Evolutionary conservation across 2,329 filamentous ascomycete species (phyloP).

Genomic region (Madurella mycetomatis): DNA sequence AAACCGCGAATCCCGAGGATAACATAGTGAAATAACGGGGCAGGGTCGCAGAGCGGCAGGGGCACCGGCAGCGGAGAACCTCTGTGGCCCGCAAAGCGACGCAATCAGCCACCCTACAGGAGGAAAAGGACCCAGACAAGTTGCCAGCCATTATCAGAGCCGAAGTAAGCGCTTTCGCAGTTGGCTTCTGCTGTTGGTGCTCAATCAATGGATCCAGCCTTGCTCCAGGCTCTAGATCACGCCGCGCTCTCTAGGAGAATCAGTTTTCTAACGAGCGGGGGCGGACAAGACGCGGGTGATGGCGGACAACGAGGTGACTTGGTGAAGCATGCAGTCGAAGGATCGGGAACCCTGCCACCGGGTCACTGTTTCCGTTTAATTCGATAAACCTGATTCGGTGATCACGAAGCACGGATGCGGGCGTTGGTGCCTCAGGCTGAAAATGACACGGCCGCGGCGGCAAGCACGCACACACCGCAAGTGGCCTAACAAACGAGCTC

Average conservation of each 20-base stretch:
- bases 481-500: constrained; percentile 11
- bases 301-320: not conserved
- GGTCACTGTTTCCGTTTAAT: constrained; percentile 19
- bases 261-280: too few relatives aligned
- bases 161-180: too few relatives aligned
- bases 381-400: constrained; percentile 11
- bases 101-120: not conserved
- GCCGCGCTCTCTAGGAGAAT: too few relatives aligned
- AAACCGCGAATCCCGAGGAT: not conserved
- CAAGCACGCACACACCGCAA: constrained; percentile 2
- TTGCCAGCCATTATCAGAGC: not conserved
- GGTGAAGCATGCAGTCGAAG: constrained; percentile 20
- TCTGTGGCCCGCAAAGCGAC: not conserved
- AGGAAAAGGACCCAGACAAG: not conserved
- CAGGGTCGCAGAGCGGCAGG: constrained; percentile 6
- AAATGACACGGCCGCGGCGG: constrained; percentile 1
- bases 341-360: constrained; percentile 21
- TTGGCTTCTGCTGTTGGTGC: too few relatives aligned
- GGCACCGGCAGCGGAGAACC: not conserved
- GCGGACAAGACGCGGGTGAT: not conserved
- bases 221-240: too few relatives aligned
- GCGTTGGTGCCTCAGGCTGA: not conserved
- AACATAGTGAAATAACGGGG: constrained; percentile 11
- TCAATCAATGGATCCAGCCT: too few relatives aligned
- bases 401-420: not conserved